Percentiles rank a stretch among this genome's conserved stretches.
Evolutionary conservation across 164 flowering plant species (phyloP).

Genomic region (Magnolia kwangsiensis): DNA sequence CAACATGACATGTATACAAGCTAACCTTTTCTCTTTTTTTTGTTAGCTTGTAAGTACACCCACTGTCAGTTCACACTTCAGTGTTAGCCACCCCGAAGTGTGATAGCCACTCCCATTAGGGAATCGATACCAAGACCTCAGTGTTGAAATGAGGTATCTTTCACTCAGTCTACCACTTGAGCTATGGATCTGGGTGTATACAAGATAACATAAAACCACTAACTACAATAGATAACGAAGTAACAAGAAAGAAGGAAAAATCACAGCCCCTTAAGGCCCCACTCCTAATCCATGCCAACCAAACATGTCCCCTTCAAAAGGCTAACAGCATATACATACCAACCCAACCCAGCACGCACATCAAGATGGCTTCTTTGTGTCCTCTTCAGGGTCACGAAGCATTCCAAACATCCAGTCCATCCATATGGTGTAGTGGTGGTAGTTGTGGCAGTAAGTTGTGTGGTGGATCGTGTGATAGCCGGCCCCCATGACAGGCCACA

Average conservation of each 20-base stretch:
- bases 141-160: too few species aligned
- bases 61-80: too few species aligned
- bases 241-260: not conserved
- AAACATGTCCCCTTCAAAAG: not conserved
- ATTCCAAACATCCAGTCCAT: conserved; percentile 99
- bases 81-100: too few species aligned
- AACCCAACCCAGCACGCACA: conserved; percentile 2
- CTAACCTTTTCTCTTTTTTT: too few species aligned
- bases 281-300: not conserved
- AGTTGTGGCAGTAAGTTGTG: conserved; percentile 88
- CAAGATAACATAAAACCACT: too few species aligned
- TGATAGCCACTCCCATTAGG: too few species aligned
- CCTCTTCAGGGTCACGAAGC: conserved; percentile 67
- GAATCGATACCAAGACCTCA: too few species aligned
- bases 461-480: conserved; percentile 98
- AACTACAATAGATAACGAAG: too few species aligned
- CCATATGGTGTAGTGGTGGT: conserved; percentile 86
- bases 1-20: too few species aligned
- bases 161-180: too few species aligned
- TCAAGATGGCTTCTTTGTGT: conserved; percentile 33
- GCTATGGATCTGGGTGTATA: too few species aligned
- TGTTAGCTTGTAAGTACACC: too few species aligned
- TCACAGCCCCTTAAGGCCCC: not conserved
- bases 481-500: conserved; percentile 98
- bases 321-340: not conserved